These are phyloP conservation scores for Linum trigynum DNA, from an alignment of 345 rosid species.

Conservation along the genomic window DNA sequence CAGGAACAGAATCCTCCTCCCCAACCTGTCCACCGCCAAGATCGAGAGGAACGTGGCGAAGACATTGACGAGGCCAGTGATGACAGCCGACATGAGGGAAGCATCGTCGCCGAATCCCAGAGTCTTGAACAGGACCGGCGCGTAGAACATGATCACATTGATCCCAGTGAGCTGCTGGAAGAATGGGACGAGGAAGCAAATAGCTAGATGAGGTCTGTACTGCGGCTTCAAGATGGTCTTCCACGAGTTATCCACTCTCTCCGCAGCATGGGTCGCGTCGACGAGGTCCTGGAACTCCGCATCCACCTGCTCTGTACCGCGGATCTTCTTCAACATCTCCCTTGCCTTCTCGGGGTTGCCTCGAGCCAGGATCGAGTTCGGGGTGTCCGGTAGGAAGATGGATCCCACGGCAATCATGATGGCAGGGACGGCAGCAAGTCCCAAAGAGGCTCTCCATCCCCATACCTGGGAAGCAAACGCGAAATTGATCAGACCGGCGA, in stretches of 20 bases:
- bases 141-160: slow-evolving; percentile 66
- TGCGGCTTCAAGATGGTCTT: slow-evolving; percentile 37
- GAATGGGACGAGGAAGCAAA: slow-evolving; percentile 45
- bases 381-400: slow-evolving; percentile 60
- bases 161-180: slow-evolving; percentile 78
- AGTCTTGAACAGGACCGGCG: slow-evolving; percentile 66
- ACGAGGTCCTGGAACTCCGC: slow-evolving; percentile 56
- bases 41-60: slow-evolving; percentile 51
- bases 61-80: slow-evolving; percentile 55
- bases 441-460: slow-evolving; percentile 73
- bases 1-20: slow-evolving; percentile 53
- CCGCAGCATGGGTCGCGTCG: slow-evolving; percentile 52
- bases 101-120: slow-evolving; percentile 63
- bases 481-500: slow-evolving; percentile 58
- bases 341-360: slow-evolving; percentile 52
- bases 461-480: slow-evolving; percentile 40
- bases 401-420: slow-evolving; percentile 62
- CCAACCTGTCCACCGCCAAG: slow-evolving; percentile 44
- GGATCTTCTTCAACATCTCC: slow-evolving; percentile 42
- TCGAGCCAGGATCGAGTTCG: slow-evolving; percentile 66
- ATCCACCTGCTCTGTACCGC: slow-evolving; percentile 44
- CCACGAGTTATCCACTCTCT: slow-evolving; percentile 56
- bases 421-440: slow-evolving; percentile 59
- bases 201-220: slow-evolving; percentile 58
- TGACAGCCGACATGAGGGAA: slow-evolving; percentile 59